Evolutionary conservation across 257 asterid species (phyloP).

Genomic region (Penstemon barbatus): DNA sequence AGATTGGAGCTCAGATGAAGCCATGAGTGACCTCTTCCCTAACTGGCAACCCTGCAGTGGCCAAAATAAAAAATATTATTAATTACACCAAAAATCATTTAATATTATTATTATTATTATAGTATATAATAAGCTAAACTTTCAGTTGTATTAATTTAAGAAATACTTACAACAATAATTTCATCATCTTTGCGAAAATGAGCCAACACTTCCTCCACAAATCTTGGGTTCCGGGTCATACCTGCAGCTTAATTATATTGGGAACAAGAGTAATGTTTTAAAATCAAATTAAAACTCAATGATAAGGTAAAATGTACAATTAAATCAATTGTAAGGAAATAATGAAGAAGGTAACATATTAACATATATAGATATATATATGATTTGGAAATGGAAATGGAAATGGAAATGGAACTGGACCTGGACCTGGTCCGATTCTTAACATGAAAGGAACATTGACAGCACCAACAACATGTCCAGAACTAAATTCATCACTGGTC

Average conservation of each 20-base stretch:
- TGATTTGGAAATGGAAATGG: too few relatives aligned
- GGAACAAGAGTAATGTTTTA: too few relatives aligned
- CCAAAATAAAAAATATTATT: background rate
- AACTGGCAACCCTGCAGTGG: slow-evolving; percentile 64
- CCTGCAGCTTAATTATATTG: slow-evolving; percentile 34
- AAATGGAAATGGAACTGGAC: background rate
- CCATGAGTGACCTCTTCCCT: slow-evolving; percentile 76
- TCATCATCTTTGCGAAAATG: slow-evolving; percentile 66
- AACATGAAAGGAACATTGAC: slow-evolving; percentile 71
- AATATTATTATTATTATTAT: background rate
- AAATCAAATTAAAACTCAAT: background rate
- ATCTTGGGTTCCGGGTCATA: slow-evolving; percentile 56
- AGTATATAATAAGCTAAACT: too few relatives aligned
- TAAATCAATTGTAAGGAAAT: too few relatives aligned
- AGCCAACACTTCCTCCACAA: slow-evolving; percentile 48
- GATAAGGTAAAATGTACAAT: background rate
- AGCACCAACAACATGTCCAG: slow-evolving; percentile 70
- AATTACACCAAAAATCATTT: background rate
- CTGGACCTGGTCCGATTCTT: slow-evolving; percentile 58
- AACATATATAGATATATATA: too few relatives aligned
- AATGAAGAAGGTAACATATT: too few relatives aligned
- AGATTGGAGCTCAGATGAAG: slow-evolving; percentile 65
- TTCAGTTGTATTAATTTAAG: background rate
- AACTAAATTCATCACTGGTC: slow-evolving; percentile 62
- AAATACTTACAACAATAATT: slow-evolving; percentile 66